These are phyloP conservation scores for Aspergillus felis DNA, from an alignment of 2,329 filamentous ascomycete species.

Conservation along the genomic window DNA sequence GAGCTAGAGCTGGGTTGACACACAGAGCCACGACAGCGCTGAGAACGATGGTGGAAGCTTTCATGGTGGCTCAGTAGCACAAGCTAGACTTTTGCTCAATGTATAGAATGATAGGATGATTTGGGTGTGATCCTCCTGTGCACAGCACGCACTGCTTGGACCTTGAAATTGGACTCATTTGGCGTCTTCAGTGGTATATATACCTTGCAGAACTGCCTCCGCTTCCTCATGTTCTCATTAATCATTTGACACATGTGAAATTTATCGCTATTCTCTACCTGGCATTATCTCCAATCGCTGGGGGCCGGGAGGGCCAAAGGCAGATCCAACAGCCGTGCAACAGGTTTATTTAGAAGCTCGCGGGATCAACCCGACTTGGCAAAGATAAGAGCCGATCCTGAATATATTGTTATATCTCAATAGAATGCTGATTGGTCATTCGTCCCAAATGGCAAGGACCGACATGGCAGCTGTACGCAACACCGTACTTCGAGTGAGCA, in stretches of 20 bases:
- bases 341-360: not conserved
- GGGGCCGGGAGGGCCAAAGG: not conserved
- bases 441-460: not conserved
- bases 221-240: not conserved
- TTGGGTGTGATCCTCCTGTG: not conserved
- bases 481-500: not conserved
- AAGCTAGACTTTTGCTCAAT: not conserved
- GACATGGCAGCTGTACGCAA: not conserved
- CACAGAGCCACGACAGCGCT: constrained; percentile 20
- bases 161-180: not conserved
- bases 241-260: not conserved
- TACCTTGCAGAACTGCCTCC: not conserved
- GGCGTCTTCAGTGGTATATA: not conserved
- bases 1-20: constrained; percentile 20
- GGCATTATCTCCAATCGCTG: not conserved
- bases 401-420: not conserved
- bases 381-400: not conserved
- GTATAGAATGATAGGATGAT: not conserved
- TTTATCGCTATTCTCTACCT: not conserved
- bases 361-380: not conserved
- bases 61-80: constrained; percentile 21
- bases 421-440: not conserved
- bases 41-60: constrained; percentile 20
- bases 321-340: not conserved
- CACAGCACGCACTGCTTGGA: not conserved